Base-by-base conservation (phyloP, 2,329 filamentous ascomycete genomes). In the Sclerotinia borealis region DNA sequence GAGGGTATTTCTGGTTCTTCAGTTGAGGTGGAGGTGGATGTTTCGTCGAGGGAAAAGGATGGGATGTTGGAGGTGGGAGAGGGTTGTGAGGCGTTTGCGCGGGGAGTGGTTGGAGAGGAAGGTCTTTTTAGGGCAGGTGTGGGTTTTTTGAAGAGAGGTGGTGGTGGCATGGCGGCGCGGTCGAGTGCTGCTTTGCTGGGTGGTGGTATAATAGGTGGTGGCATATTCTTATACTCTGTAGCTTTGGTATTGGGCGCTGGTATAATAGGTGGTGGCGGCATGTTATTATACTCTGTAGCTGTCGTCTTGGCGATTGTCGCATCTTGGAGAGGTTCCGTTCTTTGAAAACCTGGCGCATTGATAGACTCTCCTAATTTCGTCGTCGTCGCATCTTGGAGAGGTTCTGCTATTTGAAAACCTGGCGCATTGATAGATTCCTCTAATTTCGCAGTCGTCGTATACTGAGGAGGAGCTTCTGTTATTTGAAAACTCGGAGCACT, bases 71-170 rank as follows among this genome's bases (percentile, higher is more conserved):
- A 55, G 27, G 66, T 47, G 19, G 10, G 37, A 6, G 56, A 61
- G 19, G 65, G 34, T 7, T 34, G 45, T n/a, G 61, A 31, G 3
- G 66, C 31, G 9, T 27, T 50, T 25, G 83, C 81, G 69, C 81
- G 85, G 11, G 84, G 83, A 0, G 83, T 85, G 0, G 79, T 79
- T 63, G 83, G 79, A 52, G 73, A 69, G 52, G 69, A 51, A 45
- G 68, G 34, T 67, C 71, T 39, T 52, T 61, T 43, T 3, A 6
- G 25, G 29, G 19, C 27, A 6, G 4, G 45, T 63, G 71, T 47
- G 65, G 71, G 65, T 71, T 69, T 68, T 68, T 68, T 63, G 58
- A 69, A 68, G 39, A 62, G 60, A n/a, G 69, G 68, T 34, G 70
- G 66, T 22, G 77, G 77, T 22, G 79, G 76, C 76, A 78, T 78